Evolutionary conservation across 345 rosid species (phyloP).

Genomic region (Cardamine occulta): DNA sequence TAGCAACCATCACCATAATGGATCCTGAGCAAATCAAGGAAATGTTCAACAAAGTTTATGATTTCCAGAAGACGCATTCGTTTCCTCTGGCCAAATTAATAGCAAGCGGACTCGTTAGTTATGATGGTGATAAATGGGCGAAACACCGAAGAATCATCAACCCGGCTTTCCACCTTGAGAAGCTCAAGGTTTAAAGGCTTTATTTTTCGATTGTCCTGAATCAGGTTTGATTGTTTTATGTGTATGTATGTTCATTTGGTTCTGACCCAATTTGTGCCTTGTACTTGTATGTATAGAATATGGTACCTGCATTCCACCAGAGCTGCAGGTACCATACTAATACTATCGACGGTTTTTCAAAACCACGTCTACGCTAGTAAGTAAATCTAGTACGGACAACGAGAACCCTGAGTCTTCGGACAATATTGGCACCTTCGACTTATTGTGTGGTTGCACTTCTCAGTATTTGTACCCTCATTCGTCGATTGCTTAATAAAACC

Average conservation of each 20-base stretch:
- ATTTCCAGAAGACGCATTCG: conserved; percentile 39
- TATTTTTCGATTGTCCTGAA: background rate
- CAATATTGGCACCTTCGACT: too few relatives aligned
- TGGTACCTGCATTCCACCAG: conserved; percentile 44
- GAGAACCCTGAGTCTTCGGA: too few relatives aligned
- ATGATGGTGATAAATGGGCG: conserved; percentile 52
- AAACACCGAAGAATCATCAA: conserved; percentile 49
- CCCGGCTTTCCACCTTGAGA: conserved; percentile 53
- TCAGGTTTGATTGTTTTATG: background rate
- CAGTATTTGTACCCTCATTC: too few relatives aligned
- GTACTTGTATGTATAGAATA: conserved; percentile 24
- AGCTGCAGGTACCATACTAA: too few relatives aligned
- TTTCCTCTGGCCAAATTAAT: conserved; percentile 30
- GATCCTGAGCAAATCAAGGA: conserved; percentile 50
- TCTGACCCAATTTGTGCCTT: background rate
- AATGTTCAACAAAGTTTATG: conserved; percentile 41
- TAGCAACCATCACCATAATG: conserved; percentile 46
- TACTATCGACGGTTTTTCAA: too few relatives aligned
- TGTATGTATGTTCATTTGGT: background rate
- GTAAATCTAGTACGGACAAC: too few relatives aligned
- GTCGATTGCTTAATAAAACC: too few relatives aligned
- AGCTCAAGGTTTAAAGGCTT: conserved; percentile 43
- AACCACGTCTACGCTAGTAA: too few relatives aligned
- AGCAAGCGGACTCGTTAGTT: conserved; percentile 29
- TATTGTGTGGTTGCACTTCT: too few relatives aligned